Conservation (phyloP, 257 asterid species). For the Nicotiana otophora region DNA sequence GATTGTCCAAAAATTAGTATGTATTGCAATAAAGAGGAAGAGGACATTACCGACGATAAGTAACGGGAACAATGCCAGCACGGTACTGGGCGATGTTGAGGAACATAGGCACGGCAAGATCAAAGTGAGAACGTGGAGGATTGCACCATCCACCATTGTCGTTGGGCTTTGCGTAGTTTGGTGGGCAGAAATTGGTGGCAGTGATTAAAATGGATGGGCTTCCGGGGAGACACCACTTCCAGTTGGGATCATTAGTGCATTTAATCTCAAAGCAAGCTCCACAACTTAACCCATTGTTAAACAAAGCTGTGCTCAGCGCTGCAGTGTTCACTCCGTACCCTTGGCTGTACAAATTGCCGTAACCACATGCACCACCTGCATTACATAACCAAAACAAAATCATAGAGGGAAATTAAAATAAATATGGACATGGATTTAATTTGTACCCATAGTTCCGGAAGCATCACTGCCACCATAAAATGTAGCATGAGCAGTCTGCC, state of each 20-base stretch:
- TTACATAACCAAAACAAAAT: neutral
- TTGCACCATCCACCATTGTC: conserved; percentile 82
- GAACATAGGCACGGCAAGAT: conserved; percentile 82
- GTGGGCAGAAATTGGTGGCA: conserved; percentile 81
- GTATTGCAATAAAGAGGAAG: no score
- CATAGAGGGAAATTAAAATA: no score
- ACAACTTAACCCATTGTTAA: conserved; percentile 62
- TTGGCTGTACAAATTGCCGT: conserved; percentile 66
- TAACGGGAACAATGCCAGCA: conserved; percentile 72
- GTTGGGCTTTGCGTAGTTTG: conserved; percentile 52
- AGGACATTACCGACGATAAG: conserved; percentile 46
- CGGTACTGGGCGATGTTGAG: conserved; percentile 56
- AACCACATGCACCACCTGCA: conserved; percentile 85
- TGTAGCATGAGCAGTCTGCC: conserved; percentile 84
- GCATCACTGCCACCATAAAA: conserved; percentile 91
- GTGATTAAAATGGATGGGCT: conserved; percentile 62
- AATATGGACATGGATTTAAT: no score
- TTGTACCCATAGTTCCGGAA: conserved; percentile 82
- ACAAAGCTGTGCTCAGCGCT: conserved; percentile 74
- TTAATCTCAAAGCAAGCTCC: conserved; percentile 76
- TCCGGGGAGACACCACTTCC: conserved; percentile 59
- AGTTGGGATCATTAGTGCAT: conserved; percentile 37
- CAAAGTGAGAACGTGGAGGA: conserved; percentile 74
- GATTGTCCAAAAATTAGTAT: no score
- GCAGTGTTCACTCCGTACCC: conserved; percentile 76